These are phyloP conservation scores for Leccinum subtestaceum DNA, from an alignment of 768 basidiomycete genomes.

Conservation along the genomic window DNA sequence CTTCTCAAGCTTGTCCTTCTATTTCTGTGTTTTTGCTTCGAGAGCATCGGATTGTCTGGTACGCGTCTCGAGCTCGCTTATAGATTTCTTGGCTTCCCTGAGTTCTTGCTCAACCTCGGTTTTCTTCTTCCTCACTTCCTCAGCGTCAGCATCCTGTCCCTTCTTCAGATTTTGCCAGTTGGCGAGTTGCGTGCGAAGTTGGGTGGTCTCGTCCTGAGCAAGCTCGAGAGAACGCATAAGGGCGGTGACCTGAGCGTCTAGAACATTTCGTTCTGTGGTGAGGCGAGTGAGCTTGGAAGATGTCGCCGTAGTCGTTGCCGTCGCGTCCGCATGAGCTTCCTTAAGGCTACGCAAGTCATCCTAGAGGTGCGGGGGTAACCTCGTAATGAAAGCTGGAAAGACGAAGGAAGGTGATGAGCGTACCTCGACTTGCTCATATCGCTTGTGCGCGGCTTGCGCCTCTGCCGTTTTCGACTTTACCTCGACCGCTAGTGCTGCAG, in stretches of 20 bases:
- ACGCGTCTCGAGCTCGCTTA: slow-evolving; percentile 30
- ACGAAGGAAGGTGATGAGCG: slow-evolving; percentile 6
- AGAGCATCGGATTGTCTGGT: slow-evolving; percentile 28
- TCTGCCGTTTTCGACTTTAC: slow-evolving; percentile 41
- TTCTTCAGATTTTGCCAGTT: slow-evolving; percentile 69
- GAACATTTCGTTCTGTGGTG: slow-evolving; percentile 55
- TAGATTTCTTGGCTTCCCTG: slow-evolving; percentile 40
- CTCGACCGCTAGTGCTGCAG: slow-evolving; percentile 34
- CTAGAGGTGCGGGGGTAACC: slow-evolving; percentile 22
- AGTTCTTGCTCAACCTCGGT: slow-evolving; percentile 56
- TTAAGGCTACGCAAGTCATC: slow-evolving; percentile 43
- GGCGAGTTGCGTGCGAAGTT: slow-evolving; percentile 61
- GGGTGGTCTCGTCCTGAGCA: slow-evolving; percentile 50
- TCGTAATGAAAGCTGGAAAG: background rate
- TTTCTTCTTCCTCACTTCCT: slow-evolving; percentile 50
- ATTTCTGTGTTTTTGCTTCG: slow-evolving; percentile 41
- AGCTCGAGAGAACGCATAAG: slow-evolving; percentile 58
- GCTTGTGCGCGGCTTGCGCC: slow-evolving; percentile 38
- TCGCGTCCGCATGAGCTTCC: slow-evolving; percentile 48
- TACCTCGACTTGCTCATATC: slow-evolving; percentile 49
- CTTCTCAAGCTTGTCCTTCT: slow-evolving; percentile 41
- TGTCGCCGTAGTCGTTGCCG: slow-evolving; percentile 44
- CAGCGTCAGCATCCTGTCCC: slow-evolving; percentile 58
- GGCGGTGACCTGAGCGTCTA: slow-evolving; percentile 49
- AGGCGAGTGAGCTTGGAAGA: slow-evolving; percentile 55